Percentiles rank a stretch among this genome's conserved stretches.
Conservation (phyloP, 345 rosid species). For the rapeseed (Brassica napus) region Da-Ae NC_063440.1:25190501-25191000, state of each 20-base stretch:
- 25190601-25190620: too few species aligned
- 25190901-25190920: conserved; percentile 1
- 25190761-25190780: not conserved
- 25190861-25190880: not conserved
- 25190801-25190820: conserved; percentile 4
- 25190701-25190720: too few species aligned
- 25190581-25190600: too few species aligned
- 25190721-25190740: too few species aligned
- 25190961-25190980: not conserved
- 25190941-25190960: not conserved
- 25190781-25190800: not conserved
- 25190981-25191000: not conserved
- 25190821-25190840: not conserved
- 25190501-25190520: too few species aligned
- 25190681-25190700: not conserved
- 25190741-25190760: not conserved
- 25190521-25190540: too few species aligned
- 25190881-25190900: conserved; percentile 6
- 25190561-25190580: too few species aligned
- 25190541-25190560: too few species aligned
- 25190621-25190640: too few species aligned
- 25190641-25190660: too few species aligned
- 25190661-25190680: too few species aligned
- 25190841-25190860: too few species aligned
- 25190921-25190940: not conserved